These are phyloP conservation scores for Waltergamsia citrina DNA, from an alignment of 2,329 filamentous ascomycete species.

Conservation along the genomic window DNA sequence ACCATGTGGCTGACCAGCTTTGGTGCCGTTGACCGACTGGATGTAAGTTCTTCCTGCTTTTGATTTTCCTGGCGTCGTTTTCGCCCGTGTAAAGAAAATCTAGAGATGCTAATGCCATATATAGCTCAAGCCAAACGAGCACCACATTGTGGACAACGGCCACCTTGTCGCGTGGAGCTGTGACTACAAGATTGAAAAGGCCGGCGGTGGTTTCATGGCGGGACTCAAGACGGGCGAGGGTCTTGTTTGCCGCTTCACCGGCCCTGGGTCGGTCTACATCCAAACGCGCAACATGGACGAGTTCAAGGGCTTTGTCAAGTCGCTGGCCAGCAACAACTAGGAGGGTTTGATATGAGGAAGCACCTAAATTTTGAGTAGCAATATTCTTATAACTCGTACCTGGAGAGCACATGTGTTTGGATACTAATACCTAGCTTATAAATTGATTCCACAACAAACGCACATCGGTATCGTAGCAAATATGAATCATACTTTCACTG, in stretches of 20 bases:
- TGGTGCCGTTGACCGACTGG: constrained; percentile 11
- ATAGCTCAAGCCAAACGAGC: constrained; percentile 11
- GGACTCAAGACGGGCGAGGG: constrained; percentile 8
- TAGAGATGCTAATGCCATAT: constrained; percentile 1
- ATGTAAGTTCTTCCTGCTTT: constrained; percentile 6
- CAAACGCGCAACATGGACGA: constrained; percentile 9
- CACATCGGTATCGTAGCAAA: too few species aligned
- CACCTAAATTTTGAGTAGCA: too few species aligned
- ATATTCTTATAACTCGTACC: too few species aligned
- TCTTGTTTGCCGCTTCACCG: constrained; percentile 11
- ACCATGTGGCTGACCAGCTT: constrained; percentile 12
- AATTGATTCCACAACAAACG: too few species aligned
- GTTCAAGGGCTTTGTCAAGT: background rate
- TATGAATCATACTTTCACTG: too few species aligned
- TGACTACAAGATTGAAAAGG: constrained; percentile 12
- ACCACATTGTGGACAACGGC: constrained; percentile 56
- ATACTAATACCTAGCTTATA: too few species aligned
- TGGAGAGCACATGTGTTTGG: too few species aligned
- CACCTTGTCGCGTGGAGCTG: constrained; percentile 13
- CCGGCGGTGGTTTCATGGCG: constrained; percentile 1
- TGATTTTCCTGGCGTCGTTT: background rate
- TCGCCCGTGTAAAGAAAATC: background rate
- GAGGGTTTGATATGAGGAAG: too few species aligned
- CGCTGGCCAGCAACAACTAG: too few species aligned
- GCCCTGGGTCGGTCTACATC: constrained; percentile 9